phyloP scores from a whole-genome alignment of 192 early-diverging fungal species.

The Linnemannia elongata region DNA sequence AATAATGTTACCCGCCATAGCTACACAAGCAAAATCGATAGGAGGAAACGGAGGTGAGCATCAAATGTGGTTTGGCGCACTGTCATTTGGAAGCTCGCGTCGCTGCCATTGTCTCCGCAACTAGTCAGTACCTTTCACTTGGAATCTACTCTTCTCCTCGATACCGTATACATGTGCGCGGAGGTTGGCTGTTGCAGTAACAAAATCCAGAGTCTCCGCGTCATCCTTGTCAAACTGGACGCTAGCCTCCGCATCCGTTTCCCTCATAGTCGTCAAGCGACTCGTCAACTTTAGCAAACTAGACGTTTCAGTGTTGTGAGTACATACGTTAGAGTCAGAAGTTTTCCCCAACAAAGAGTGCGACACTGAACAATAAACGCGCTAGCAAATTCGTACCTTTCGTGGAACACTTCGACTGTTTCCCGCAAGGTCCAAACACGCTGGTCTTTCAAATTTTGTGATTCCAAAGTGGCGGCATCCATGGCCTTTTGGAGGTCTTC shows the following conservation, averaged over 20 bases:
- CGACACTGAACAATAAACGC: neutral
- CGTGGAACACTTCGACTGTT: constrained; percentile 76
- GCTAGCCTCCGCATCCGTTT: constrained; percentile 62
- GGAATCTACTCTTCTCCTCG: constrained; percentile 82
- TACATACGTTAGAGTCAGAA: neutral
- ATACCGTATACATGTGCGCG: constrained; percentile 89
- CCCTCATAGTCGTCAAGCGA: constrained; percentile 60
- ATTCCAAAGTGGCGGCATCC: constrained; percentile 28
- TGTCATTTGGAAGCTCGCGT: neutral
- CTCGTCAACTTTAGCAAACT: constrained; percentile 69
- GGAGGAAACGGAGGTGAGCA: constrained; percentile 40
- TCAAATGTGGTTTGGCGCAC: neutral
- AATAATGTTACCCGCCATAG: constrained; percentile 99
- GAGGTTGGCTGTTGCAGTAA: constrained; percentile 92
- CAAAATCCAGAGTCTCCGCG: constrained; percentile 90
- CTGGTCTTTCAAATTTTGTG: constrained; percentile 72
- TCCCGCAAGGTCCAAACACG: constrained; percentile 79
- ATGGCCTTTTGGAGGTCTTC: constrained; percentile 4
- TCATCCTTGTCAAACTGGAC: constrained; percentile 98
- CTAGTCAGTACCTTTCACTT: constrained; percentile 80
- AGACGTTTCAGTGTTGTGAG: neutral
- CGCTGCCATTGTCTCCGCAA: neutral
- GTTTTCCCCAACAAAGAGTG: neutral
- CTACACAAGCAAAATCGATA: constrained; percentile 56
- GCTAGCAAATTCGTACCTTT: constrained; percentile 65